Base-by-base conservation (phyloP, 116 monocot genomes). In the Zostera marina region DNA sequence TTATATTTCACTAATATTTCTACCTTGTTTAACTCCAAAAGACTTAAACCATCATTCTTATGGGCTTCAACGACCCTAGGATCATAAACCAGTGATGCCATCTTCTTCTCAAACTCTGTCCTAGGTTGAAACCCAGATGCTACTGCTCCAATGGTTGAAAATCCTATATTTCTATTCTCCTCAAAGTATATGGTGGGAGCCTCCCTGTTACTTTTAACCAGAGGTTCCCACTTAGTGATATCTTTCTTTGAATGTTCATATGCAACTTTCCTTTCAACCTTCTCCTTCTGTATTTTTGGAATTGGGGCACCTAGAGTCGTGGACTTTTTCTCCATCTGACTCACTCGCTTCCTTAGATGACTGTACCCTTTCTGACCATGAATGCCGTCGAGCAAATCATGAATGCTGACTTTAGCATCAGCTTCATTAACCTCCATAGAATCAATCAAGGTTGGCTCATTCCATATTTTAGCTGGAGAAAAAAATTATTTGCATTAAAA, bases 191-290 rank as follows among this genome's bases (percentile, higher is more conserved):
- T 54, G 24, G 90, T 86, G 1, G 98, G 90, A 13, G 80, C 85
- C 46, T 98, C 90, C 57, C 98, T 68, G 52, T 98, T 98, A 64
- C 82, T 78, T 78, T 98, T 98, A 20, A 98, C 90, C 47, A 90
- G 22, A 3, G 76, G 75, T 70, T 90, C 98, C 90, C 90, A 98
- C 70, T 83, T 98, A 22, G 89, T 79, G 22, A 98, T 70, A 17
- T 98, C 98, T 70, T 90, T 90, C 66, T 79, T 89, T 22, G 90
- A 67, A 11, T 78, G 70, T 11, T 78, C 71, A 44, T 90, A 85
- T 0, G 90, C 74, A 54, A 79, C 85, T 53, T 81, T 79, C 54
- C 98, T 81, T 65, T 98, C 89, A 23, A 98, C 13, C 59, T 63
- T 89, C 54, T 86, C 90, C 45, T 76, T 82, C 69, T 85, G 72